Percentiles rank a stretch among this genome's conserved stretches.
These are phyloP conservation scores for Venturia oleaginea DNA, from an alignment of 2,329 filamentous ascomycete species.

Conservation along the genomic window DNA sequence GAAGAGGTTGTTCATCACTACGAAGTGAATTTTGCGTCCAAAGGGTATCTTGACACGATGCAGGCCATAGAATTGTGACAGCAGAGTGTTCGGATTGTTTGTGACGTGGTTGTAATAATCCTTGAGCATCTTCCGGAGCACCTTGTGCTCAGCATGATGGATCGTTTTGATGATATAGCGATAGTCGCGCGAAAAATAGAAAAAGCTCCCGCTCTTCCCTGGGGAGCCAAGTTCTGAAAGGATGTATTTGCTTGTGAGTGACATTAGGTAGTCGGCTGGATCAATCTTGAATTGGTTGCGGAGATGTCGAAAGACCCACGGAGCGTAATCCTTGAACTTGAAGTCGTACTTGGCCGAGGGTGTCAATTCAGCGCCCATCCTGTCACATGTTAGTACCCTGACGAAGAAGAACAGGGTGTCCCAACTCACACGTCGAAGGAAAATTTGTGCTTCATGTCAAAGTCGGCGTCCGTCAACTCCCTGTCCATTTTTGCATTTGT, in stretches of 20 bases:
- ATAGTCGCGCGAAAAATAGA: slow-evolving; percentile 98
- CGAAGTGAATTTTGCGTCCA: slow-evolving; percentile 96
- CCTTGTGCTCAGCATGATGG: slow-evolving; percentile 88
- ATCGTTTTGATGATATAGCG: slow-evolving; percentile 99
- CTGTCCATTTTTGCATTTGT: slow-evolving; percentile 96
- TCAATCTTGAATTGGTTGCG: slow-evolving; percentile 82
- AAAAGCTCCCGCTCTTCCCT: slow-evolving; percentile 97
- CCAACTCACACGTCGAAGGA: slow-evolving; percentile 87
- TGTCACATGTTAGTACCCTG: slow-evolving; percentile 28
- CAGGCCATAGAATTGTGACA: slow-evolving; percentile 95
- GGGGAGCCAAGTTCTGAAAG: slow-evolving; percentile 93
- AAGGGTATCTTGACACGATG: slow-evolving; percentile 98
- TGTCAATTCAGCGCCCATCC: slow-evolving; percentile 91
- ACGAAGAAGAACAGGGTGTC: slow-evolving; percentile 13
- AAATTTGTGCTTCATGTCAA: slow-evolving; percentile 90
- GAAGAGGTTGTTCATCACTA: slow-evolving; percentile 99
- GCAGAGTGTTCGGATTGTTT: slow-evolving; percentile 88
- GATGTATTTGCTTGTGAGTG: slow-evolving; percentile 96
- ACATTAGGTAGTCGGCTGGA: slow-evolving; percentile 96
- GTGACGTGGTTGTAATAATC: slow-evolving; percentile 92
- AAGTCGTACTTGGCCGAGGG: slow-evolving; percentile 99
- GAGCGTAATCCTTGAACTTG: slow-evolving; percentile 99
- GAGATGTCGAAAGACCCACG: slow-evolving; percentile 94
- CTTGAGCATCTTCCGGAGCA: slow-evolving; percentile 71
- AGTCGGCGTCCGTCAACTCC: slow-evolving; percentile 81